Evolutionary conservation across 495 filamentous ascomycete genomes (phyloP), one percentile per base, ranked within the genome.

Genomic region (Penicillium odoratum): DNA sequence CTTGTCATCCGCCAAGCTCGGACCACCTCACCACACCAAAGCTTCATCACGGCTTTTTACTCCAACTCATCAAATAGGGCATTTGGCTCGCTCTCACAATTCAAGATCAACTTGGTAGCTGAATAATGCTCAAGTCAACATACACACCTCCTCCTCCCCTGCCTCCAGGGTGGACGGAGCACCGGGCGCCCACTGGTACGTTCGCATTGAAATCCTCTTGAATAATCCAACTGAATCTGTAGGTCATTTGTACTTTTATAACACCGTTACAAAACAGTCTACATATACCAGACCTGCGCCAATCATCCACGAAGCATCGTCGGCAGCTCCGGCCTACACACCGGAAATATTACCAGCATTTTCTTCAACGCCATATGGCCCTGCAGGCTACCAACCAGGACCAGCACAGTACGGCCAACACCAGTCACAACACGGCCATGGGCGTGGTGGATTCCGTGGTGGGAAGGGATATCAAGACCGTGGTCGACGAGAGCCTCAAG

Each of bases 201-300:
- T 72, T 38, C 56, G 33, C 51, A 16, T 10, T 56, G 28, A 9
- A 10, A 7, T 51, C 26, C 29, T 53, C 46, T 59, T 63, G 56
- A 34, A 60, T 25, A 43, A 53, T 48, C 58, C 61, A 63, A 56
- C 9, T 18, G 50, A 55, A 40, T 33, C 25, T 31, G 33, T 18
- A 89, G 87, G 93, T 6, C 92, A 95, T 67, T 78, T 82, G 13
- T 97, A 96, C 73, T 97, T 93, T 69, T 94, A 95, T 75, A 89
- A 96, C 74, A 76, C 85, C n/a, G 72, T 80, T 31, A 97, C 91
- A 0, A 93, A 95, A 66, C 77, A 89, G 67, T 97, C 93, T 1
- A 96, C 92, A 40, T 97, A 96, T 67, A 87, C 81, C 18, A 83
- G 89, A 47, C 92, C 92, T 6, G 51, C 46, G 26, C 67, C 59